phyloP scores from a whole-genome alignment of 495 filamentous ascomycete species.

The Ascobolus immersus region DNA sequence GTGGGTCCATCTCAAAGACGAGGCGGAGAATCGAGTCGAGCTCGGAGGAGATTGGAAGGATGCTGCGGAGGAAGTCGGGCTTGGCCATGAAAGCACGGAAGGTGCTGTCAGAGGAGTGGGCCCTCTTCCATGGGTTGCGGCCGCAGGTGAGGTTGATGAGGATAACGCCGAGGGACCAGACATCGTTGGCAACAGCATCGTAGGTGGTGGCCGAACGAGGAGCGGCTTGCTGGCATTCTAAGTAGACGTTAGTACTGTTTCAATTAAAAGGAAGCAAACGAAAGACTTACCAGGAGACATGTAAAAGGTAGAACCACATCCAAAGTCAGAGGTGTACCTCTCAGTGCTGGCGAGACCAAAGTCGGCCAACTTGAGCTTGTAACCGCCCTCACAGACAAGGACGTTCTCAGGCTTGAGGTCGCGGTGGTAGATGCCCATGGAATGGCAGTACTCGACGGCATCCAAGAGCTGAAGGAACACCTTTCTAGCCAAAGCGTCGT shows the following conservation, averaged over 20 bases:
- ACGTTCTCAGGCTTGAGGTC: constrained; percentile 98
- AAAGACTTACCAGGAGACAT: constrained; percentile 78
- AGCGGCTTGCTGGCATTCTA: constrained; percentile 82
- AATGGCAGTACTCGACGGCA: constrained; percentile 89
- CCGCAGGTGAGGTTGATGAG: constrained; percentile 94
- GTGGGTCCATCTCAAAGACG: constrained; percentile 74
- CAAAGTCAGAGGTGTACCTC: constrained; percentile 69
- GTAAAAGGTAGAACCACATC: constrained; percentile 96
- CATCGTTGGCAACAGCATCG: constrained; percentile 78
- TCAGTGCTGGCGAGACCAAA: constrained; percentile 85
- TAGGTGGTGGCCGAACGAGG: constrained; percentile 58
- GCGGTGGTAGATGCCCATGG: constrained; percentile 80
- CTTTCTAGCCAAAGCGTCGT: constrained; percentile 63
- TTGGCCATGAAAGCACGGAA: constrained; percentile 80
- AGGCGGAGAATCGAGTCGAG: constrained; percentile 67
- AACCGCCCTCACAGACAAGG: constrained; percentile 62
- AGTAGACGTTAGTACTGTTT: constrained; percentile 8
- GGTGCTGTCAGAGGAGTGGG: constrained; percentile 75
- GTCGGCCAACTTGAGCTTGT: constrained; percentile 84
- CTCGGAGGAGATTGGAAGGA: constrained; percentile 73
- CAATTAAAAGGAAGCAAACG: constrained; percentile 1
- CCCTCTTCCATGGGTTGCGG: constrained; percentile 95
- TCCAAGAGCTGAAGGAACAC: constrained; percentile 93
- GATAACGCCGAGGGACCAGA: constrained; percentile 95
- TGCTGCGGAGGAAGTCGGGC: constrained; percentile 68